phyloP scores from a whole-genome alignment of 2,329 filamentous ascomycete genomes.

The Ophiocordyceps camponoti-rufipedis region DNA sequence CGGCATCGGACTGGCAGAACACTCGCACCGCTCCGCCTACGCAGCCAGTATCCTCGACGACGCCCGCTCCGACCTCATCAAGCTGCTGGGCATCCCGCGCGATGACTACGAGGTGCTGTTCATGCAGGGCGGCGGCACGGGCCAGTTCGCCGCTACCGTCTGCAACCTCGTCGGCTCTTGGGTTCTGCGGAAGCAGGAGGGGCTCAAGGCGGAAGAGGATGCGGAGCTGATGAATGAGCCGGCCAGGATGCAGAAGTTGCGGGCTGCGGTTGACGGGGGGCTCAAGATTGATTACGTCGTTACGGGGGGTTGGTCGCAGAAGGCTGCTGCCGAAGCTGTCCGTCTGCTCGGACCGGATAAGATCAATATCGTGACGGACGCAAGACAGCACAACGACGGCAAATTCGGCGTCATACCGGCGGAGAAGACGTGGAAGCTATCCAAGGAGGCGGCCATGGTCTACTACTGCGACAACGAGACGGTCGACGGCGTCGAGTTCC shows the following conservation, averaged over 20 bases:
- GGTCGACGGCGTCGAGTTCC: constrained; percentile 85
- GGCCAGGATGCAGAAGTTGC: constrained; percentile 36
- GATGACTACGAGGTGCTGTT: constrained; percentile 77
- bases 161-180: constrained; percentile 75
- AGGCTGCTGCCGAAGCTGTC: constrained; percentile 69
- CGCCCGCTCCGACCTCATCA: constrained; percentile 54
- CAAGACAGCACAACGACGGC: constrained; percentile 44
- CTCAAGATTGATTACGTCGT: constrained; percentile 79
- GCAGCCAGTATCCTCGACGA: constrained; percentile 65
- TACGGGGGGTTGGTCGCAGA: constrained; percentile 75
- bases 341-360: constrained; percentile 60
- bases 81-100: constrained; percentile 60
- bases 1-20: constrained; percentile 75
- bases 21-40: constrained; percentile 69
- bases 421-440: constrained; percentile 59
- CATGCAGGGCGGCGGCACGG: constrained; percentile 72
- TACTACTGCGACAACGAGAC: constrained; percentile 95
- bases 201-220: constrained; percentile 35
- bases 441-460: constrained; percentile 50
- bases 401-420: constrained; percentile 77
- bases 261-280: constrained; percentile 47
- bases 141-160: constrained; percentile 66
- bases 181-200: constrained; percentile 50
- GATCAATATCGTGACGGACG: constrained; percentile 64
- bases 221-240: constrained; percentile 27